These are phyloP conservation scores for Annona cherimola DNA, from an alignment of 164 flowering plant genomes.

Conservation along the genomic window DNA sequence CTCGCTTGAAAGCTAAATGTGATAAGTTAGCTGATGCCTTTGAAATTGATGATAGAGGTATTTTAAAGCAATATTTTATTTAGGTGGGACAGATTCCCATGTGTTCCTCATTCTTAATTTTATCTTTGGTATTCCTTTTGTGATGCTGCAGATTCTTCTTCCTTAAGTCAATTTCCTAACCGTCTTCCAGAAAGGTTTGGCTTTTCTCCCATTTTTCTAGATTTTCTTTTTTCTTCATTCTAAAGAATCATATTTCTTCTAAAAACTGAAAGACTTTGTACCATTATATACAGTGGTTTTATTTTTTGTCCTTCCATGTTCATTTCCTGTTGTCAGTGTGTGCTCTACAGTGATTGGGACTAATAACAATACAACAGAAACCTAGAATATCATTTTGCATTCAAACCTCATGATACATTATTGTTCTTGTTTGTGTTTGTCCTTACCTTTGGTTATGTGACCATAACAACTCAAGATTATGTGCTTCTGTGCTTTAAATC, in stretches of 20 bases:
- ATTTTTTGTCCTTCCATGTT: not conserved
- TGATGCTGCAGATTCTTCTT: constrained; percentile 47
- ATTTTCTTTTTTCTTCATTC: not conserved
- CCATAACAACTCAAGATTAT: not conserved
- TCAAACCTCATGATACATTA: no score
- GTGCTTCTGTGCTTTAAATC: not conserved
- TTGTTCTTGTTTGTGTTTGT: not conserved
- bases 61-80: constrained; percentile 3
- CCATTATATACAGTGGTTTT: not conserved
- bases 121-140: not conserved
- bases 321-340: not conserved
- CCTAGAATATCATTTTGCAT: not conserved
- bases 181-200: constrained; percentile 92
- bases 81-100: not conserved
- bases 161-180: constrained; percentile 54
- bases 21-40: constrained; percentile 70
- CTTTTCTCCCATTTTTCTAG: not conserved
- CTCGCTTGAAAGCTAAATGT: constrained; percentile 74
- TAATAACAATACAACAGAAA: not conserved
- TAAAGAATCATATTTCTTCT: not conserved
- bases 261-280: not conserved
- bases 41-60: constrained; percentile 69
- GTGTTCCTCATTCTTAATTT: not conserved
- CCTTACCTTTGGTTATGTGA: not conserved
- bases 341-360: not conserved